phyloP scores from a whole-genome alignment of 2,329 filamentous ascomycete species.

The Colletotrichum kahawae region DNA sequence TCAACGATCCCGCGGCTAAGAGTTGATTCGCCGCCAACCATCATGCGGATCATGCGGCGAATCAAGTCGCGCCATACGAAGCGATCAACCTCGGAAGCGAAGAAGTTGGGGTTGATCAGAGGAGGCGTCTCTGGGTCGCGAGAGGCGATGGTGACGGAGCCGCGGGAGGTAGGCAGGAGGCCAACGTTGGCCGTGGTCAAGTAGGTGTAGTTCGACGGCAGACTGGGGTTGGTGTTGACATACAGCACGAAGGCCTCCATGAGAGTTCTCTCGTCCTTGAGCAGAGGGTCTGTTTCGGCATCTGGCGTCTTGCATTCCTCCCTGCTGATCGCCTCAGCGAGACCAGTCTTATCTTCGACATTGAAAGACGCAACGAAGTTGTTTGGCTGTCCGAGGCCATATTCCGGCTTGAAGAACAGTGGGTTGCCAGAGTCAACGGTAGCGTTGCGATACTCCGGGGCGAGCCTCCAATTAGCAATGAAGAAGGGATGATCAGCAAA shows the following conservation, averaged over 20 bases:
- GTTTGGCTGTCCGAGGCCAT: conserved; percentile 36
- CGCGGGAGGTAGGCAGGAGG: conserved; percentile 31
- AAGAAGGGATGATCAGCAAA: conserved; percentile 54
- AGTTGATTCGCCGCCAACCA: conserved; percentile 17
- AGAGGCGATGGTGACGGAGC: conserved; percentile 27
- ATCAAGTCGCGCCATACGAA: conserved; percentile 32
- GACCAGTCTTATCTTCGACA: conserved; percentile 29
- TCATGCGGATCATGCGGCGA: conserved; percentile 27
- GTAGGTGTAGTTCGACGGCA: conserved; percentile 24
- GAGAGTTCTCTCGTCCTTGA: conserved; percentile 29
- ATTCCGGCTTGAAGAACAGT: conserved; percentile 38
- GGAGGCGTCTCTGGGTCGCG: conserved; percentile 24
- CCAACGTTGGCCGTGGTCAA: conserved; percentile 25
- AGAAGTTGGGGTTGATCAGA: conserved; percentile 34
- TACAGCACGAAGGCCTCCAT: conserved; percentile 29
- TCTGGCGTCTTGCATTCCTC: conserved; percentile 37
- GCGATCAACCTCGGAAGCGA: conserved; percentile 33
- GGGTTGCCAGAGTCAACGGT: conserved; percentile 37
- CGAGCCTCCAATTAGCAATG: conserved; percentile 32
- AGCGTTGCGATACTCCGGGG: conserved; percentile 35
- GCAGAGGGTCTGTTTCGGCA: conserved; percentile 36
- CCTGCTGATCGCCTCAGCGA: conserved; percentile 34
- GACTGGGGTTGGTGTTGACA: conserved; percentile 12
- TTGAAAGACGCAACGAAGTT: conserved; percentile 41
- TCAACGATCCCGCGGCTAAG: conserved; percentile 16